Evolutionary conservation across 345 rosid species (phyloP).

Genomic region (Aegle marmelos): DNA sequence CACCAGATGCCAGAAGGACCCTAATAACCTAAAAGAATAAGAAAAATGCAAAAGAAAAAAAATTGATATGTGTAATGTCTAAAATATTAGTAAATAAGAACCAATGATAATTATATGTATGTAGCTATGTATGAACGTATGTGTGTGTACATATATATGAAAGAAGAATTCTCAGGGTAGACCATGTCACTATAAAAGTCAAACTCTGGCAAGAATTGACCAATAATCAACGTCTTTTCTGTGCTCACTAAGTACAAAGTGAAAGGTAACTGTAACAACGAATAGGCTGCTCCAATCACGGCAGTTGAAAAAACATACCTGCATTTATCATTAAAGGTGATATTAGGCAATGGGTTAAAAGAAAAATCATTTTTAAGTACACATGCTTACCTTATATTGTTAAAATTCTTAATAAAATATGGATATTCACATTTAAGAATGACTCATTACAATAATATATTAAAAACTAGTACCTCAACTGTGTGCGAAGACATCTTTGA

Average conservation of each 20-base stretch:
- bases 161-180: background rate
- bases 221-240: slow-evolving; percentile 12
- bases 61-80: too few relatives aligned
- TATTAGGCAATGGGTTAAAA: too few relatives aligned
- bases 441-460: too few relatives aligned
- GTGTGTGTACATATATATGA: background rate
- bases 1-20: slow-evolving; percentile 14
- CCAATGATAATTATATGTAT: too few relatives aligned
- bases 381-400: too few relatives aligned
- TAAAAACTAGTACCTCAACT: slow-evolving; percentile 13
- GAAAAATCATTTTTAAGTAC: background rate
- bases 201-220: slow-evolving; percentile 12
- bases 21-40: background rate
- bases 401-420: too few relatives aligned
- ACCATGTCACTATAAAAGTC: slow-evolving; percentile 26
- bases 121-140: too few relatives aligned
- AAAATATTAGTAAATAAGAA: background rate
- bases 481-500: slow-evolving; percentile 29
- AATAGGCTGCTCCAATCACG: slow-evolving; percentile 2
- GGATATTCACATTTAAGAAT: background rate
- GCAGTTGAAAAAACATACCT: slow-evolving; percentile 21
- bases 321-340: background rate
- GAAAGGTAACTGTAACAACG: slow-evolving; percentile 14
- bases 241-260: slow-evolving; percentile 14
- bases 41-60: too few relatives aligned